Conservation (phyloP, 139 green algal species). For the Tetraselmis striata region DNA sequence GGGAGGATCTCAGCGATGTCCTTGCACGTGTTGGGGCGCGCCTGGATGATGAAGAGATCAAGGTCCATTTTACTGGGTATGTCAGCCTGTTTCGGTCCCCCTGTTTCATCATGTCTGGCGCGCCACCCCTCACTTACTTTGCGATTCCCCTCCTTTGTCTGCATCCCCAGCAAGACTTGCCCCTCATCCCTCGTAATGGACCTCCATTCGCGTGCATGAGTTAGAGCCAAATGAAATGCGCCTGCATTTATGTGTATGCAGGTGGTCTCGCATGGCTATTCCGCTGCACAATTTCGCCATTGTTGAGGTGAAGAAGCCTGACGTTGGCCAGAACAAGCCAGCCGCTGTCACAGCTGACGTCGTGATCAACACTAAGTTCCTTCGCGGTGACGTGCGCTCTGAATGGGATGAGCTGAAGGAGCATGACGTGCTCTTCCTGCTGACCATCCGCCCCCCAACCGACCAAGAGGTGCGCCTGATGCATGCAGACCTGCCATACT, state of each 20-base stretch:
- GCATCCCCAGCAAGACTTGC: too few relatives aligned
- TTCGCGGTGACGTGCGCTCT: constrained; percentile 48
- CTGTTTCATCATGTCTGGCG: too few relatives aligned
- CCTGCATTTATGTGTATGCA: too few relatives aligned
- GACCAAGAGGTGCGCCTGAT: constrained; percentile 12
- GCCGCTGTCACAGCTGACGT: constrained; percentile 70
- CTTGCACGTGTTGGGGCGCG: constrained; percentile 21
- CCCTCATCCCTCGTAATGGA: too few relatives aligned
- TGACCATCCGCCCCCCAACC: constrained; percentile 50
- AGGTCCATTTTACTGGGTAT: neutral
- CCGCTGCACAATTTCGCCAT: constrained; percentile 57
- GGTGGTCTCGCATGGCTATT: constrained; percentile 91
- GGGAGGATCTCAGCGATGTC: constrained; percentile 87
- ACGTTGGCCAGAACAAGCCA: constrained; percentile 83
- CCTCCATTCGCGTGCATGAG: too few relatives aligned
- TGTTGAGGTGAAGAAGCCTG: constrained; percentile 70
- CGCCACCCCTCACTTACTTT: too few relatives aligned
- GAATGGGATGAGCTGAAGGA: constrained; percentile 92
- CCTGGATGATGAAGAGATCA: neutral
- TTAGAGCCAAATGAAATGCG: too few relatives aligned
- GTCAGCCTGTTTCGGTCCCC: too few relatives aligned
- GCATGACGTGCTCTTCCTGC: constrained; percentile 95
- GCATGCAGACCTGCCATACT: too few relatives aligned
- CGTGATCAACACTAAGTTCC: constrained; percentile 49
- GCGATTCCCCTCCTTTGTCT: too few relatives aligned